Evolutionary conservation across 345 rosid species (phyloP).

Genomic region (Syzygium aqueum): DNA sequence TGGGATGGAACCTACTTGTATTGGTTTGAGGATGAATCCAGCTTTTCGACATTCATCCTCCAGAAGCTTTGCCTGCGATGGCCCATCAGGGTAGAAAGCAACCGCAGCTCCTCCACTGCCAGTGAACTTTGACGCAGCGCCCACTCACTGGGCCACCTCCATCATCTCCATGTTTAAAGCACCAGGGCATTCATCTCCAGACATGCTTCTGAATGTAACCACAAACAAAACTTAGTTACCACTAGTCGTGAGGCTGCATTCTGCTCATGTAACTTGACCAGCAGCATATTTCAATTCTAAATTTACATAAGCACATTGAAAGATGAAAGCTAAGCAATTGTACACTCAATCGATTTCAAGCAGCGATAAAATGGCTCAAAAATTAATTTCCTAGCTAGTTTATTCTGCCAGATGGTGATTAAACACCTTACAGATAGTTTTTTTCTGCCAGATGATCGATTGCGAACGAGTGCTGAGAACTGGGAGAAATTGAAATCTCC

Average conservation of each 20-base stretch:
- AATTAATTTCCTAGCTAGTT: background rate
- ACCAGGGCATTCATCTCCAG: conserved; percentile 75
- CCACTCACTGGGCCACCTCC: conserved; percentile 64
- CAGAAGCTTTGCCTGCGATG: conserved; percentile 48
- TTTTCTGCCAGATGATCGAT: background rate
- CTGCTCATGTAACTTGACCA: background rate
- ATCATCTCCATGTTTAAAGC: conserved; percentile 79
- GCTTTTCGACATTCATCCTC: conserved; percentile 64
- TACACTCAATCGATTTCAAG: background rate
- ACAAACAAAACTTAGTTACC: background rate
- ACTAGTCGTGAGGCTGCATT: background rate
- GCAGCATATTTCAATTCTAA: background rate
- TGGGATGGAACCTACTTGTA: conserved; percentile 46
- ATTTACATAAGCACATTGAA: background rate
- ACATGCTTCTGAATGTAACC: conserved; percentile 44
- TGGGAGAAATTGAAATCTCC: background rate
- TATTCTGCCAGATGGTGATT: background rate
- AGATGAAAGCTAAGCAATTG: background rate
- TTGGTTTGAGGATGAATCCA: conserved; percentile 53
- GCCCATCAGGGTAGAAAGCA: conserved; percentile 67
- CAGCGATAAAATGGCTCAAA: background rate
- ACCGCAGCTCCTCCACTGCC: conserved; percentile 97
- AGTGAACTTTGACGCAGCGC: conserved; percentile 82
- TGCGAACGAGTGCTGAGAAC: background rate
- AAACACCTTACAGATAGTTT: background rate